These are phyloP conservation scores for Colletotrichum australisinense DNA, from an alignment of 2,329 filamentous ascomycete species.

Conservation along the genomic window DNA sequence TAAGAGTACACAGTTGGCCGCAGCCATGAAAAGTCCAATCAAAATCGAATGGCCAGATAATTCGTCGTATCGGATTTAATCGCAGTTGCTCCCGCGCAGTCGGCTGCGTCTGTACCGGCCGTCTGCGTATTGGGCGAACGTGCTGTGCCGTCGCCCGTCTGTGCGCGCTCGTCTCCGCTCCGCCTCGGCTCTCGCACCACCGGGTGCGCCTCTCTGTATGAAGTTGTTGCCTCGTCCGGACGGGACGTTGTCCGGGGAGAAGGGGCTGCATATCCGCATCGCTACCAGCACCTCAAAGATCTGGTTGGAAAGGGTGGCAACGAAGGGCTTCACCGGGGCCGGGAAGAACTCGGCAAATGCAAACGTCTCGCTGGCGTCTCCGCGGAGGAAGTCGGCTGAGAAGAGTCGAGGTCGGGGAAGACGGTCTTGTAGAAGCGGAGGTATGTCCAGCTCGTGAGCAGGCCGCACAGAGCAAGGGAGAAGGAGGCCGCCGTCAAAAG, in stretches of 20 bases:
- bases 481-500: conserved; percentile 77
- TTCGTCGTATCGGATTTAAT: too few relatives aligned
- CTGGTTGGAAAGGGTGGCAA: conserved; percentile 78
- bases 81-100: too few relatives aligned
- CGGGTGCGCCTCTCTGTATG: conserved; percentile 66
- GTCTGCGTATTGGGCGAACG: conserved; percentile 67
- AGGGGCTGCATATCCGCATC: conserved; percentile 84
- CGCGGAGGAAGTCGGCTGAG: conserved; percentile 75
- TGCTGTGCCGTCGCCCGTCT: too few relatives aligned
- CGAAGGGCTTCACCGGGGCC: conserved; percentile 80
- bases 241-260: conserved; percentile 83
- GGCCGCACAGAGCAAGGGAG: conserved; percentile 82
- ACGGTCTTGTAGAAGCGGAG: conserved; percentile 92
- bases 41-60: too few relatives aligned
- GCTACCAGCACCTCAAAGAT: conserved; percentile 82
- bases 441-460: conserved; percentile 93
- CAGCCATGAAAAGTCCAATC: too few relatives aligned
- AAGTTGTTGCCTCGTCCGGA: conserved; percentile 74
- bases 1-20: conserved; percentile 23
- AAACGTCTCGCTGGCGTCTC: conserved; percentile 96
- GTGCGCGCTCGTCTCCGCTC: conserved; percentile 88
- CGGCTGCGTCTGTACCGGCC: conserved; percentile 60
- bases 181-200: conserved; percentile 87
- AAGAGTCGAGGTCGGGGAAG: conserved; percentile 74
- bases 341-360: conserved; percentile 97